Base-by-base conservation (phyloP, 495 filamentous ascomycete genomes). In the Neurospora sublineolata region DNA sequence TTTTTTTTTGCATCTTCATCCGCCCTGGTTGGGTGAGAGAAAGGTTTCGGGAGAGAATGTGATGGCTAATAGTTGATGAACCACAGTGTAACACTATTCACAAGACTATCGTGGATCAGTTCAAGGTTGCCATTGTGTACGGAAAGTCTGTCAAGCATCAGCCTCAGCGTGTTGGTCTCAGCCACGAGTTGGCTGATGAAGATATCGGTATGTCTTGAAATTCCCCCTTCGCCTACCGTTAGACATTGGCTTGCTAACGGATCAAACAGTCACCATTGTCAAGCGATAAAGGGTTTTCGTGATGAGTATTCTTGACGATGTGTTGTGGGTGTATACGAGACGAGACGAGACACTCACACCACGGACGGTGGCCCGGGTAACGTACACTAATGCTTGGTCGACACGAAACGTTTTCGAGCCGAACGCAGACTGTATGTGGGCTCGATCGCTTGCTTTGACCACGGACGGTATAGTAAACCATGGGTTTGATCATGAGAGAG, bases 71-170 rank as follows among this genome's bases (percentile, higher is more conserved):
- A 69, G 76, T 60, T 70, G 27, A 68, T 52, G 64, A 80, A 38
- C 69, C 46, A 46, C 76, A 97, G 94, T 99, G 95, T 82, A 96
- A 97, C 82, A 85, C 93, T 73, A 99, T 99, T 81, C 95, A 99
- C 82, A 92, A 93, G 80, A 94, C 89, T 39, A 99, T 99, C 77
- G 87, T 97, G 70, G 95, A 99, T 78, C 90, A 97, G 75, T 99
- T 99, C 87, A 95, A 93, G 84, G 86, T 89, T 40, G 95, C 95
- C 20, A 90, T 99, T 80, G 95, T 99, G 67, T 99, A 98, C 82
- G 95, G 95, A 69, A 93, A 93, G 76, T 97, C 94, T 46, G 95
- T 99, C 42, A 98, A 97, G 87, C 95, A 99, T 84, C 95, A 99
- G 83, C 95, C 95, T 73, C 96, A 98, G 83, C 88, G 93, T 73